Conservation (phyloP, 768 basidiomycete species). For the Cyathus striatus region DNA sequence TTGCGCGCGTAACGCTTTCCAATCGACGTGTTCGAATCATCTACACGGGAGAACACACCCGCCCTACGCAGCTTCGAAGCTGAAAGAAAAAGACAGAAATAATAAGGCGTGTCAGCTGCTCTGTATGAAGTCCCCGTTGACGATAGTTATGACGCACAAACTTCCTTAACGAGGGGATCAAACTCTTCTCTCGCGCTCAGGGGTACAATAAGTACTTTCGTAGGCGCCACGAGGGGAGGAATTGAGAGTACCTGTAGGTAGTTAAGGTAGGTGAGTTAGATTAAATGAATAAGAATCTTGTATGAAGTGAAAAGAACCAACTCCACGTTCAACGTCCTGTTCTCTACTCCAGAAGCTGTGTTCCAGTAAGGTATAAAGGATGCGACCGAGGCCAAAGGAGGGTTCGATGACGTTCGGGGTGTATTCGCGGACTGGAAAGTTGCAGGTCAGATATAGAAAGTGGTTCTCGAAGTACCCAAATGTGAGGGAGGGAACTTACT, state of each 20-base stretch:
- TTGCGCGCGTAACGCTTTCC: slow-evolving; percentile 97
- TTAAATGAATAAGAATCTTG: neutral
- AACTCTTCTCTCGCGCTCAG: slow-evolving; percentile 84
- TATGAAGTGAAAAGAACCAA: slow-evolving; percentile 45
- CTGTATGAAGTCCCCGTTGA: slow-evolving; percentile 3
- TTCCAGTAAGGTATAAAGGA: slow-evolving; percentile 89
- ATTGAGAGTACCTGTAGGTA: slow-evolving; percentile 78
- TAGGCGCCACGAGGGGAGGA: slow-evolving; percentile 86
- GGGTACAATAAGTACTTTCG: slow-evolving; percentile 95
- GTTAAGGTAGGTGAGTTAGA: neutral
- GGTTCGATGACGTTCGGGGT: slow-evolving; percentile 98
- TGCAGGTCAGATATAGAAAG: slow-evolving; percentile 10
- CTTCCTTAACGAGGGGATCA: slow-evolving; percentile 76
- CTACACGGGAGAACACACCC: slow-evolving; percentile 90
- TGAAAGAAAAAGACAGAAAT: slow-evolving; percentile 19
- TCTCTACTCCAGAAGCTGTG: slow-evolving; percentile 96
- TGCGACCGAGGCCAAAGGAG: slow-evolving; percentile 95
- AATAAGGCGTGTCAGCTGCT: neutral
- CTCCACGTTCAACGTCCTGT: slow-evolving; percentile 85
- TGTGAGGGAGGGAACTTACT: slow-evolving; percentile 38
- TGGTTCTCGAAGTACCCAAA: slow-evolving; percentile 8
- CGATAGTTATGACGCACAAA: slow-evolving; percentile 61
- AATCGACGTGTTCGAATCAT: slow-evolving; percentile 92
- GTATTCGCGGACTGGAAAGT: slow-evolving; percentile 77
- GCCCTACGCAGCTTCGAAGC: slow-evolving; percentile 83